Evolutionary conservation across 2,329 filamentous ascomycete species (phyloP), one percentile per base, ranked within the genome.

Genomic region (Pseudocercospora cruenta): DNA sequence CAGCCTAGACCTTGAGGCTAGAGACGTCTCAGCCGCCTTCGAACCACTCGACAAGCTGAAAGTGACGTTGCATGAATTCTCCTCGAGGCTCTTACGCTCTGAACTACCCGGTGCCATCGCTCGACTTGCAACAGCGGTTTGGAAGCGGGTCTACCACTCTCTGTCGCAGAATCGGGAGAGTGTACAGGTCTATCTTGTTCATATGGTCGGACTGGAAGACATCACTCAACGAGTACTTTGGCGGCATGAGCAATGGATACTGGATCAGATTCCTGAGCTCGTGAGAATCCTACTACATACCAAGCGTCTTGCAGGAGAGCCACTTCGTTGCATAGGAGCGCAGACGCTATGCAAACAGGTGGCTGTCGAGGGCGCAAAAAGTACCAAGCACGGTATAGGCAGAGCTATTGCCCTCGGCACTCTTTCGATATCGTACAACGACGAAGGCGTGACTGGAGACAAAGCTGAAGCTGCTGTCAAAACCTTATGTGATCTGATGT

Each of bases 321-420:
- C 69, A n/a, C 66, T 74, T 22, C 68, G 54, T 4, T 74, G 70
- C 51, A 66, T 76, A 21, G 71, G 62, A 12, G 62, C 65, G 0
- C 54, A 69, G 10, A 57, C 21, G 9, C 64, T 77, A 3, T 43
- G 53, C 31, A 65, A 67, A 22, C 67, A 68, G 58, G 69, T 76
- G 3, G 33, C 59, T 2, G 57, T 61, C 24, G 79, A 81, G 65
- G 72, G 75, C 8, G 76, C 78, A 3, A 82, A 80, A 64, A 79
- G 78, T 60, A 77, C 78, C 0, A 64, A 78, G 14, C 75, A 78
- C 28, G 80, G 79, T 43, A 79, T 78, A 9, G 82, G 81, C 9
- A 76, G 80, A 68, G 79, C 78, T 0, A 77, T 84, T 49, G 82
- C 82, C 8, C 73, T 84, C 0, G 82, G 81, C 10, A 78, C 81